A percentile compares a stretch with the other conserved stretches of the same genome.
Conservation (phyloP, 768 basidiomycete species). For the Russula griseocarnosa region DNA sequence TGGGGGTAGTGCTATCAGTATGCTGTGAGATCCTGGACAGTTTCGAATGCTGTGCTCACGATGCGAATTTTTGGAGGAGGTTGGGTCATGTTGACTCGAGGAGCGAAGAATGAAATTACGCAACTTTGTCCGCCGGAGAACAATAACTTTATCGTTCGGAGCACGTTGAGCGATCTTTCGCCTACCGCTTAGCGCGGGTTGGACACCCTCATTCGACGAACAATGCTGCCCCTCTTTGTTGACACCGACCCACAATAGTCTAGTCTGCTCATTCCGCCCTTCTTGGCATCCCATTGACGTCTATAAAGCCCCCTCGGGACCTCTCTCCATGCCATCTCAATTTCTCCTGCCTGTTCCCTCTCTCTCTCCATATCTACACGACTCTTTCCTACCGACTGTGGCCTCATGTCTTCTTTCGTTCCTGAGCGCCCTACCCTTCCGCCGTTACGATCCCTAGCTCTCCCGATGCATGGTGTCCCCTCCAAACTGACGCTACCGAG, state of each 20-base stretch:
- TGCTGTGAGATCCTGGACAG: neutral
- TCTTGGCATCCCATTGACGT: neutral
- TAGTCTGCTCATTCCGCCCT: neutral
- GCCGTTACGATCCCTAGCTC: conserved; percentile 24
- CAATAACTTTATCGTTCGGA: conserved; percentile 1
- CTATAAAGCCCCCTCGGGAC: conserved; percentile 20
- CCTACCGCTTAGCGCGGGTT: conserved; percentile 13
- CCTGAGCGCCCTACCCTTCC: conserved; percentile 27
- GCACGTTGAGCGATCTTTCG: conserved; percentile 1
- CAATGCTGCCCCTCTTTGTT: conserved; percentile 23
- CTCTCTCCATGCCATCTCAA: neutral
- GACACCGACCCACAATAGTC: conserved; percentile 23
- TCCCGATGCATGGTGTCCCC: conserved; percentile 23
- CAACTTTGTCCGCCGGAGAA: neutral
- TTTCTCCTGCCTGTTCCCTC: neutral
- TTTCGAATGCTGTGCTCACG: conserved; percentile 13
- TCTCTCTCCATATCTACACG: conserved; percentile 8
- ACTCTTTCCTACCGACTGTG: neutral
- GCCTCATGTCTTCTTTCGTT: conserved; percentile 17
- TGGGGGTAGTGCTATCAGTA: conserved; percentile 33
- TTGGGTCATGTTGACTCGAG: conserved; percentile 20
- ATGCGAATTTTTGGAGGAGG: conserved; percentile 22
- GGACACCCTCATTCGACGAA: conserved; percentile 5
- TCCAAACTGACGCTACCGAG: conserved; percentile 14
- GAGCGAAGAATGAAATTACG: neutral